Conservation (phyloP, 257 asterid genomes). For the Voacanga thouarsii region DNA sequence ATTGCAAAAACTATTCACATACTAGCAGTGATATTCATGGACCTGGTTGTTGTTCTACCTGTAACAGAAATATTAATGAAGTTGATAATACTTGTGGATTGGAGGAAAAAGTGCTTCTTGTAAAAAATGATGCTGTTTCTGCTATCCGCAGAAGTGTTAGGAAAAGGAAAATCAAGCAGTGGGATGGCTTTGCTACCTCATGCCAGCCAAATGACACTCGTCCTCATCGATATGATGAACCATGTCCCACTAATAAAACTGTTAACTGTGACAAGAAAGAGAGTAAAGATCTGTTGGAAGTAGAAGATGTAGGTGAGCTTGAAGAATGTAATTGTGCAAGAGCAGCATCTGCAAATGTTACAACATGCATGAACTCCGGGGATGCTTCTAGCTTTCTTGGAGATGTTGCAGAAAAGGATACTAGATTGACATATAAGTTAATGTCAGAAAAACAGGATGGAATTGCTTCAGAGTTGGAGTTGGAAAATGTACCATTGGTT, state of each 20-base stretch:
- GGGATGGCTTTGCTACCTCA: conserved; percentile 40
- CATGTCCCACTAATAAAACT: conserved; percentile 21
- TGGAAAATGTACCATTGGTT: conserved; percentile 26
- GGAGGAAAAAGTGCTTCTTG: conserved; percentile 30
- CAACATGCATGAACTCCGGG: conserved; percentile 1
- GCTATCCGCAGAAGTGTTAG: conserved; percentile 57
- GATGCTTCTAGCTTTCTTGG: conserved; percentile 12
- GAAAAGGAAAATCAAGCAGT: conserved; percentile 53
- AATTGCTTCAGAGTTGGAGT: conserved; percentile 26
- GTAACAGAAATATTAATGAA: conserved; percentile 9
- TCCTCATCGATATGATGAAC: conserved; percentile 29
- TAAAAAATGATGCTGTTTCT: conserved; percentile 28
- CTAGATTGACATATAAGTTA: conserved; percentile 32
- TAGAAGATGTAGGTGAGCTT: conserved; percentile 18
- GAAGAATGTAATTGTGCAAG: conserved; percentile 19
- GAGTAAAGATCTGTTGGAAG: conserved; percentile 22
- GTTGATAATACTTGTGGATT: conserved; percentile 21
- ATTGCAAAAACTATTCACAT: conserved; percentile 6
- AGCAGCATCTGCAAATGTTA: conserved; percentile 4
- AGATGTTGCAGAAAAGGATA: conserved; percentile 15
- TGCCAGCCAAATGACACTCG: conserved; percentile 28
- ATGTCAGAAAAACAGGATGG: conserved; percentile 31
- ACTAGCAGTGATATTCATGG: not conserved
- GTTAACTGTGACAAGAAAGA: conserved; percentile 19
- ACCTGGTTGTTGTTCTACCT: conserved; percentile 16